Base-by-base conservation (phyloP, 1,284 basidiomycete species). In the Ganoderma lucidum region DNA sequence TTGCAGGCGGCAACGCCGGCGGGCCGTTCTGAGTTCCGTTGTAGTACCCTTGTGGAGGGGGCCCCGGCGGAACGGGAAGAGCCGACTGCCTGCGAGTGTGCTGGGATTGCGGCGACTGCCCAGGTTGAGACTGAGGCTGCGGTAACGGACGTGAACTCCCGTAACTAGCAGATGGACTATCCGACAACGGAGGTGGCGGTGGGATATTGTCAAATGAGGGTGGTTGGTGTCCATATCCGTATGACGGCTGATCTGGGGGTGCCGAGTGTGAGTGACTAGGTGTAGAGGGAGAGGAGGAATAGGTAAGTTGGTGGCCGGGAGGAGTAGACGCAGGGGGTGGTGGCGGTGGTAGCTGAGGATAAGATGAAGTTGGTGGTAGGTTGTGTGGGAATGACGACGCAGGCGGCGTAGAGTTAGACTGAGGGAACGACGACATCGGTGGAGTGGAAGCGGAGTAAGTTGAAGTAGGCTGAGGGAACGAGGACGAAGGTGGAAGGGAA, bases 81-180 rank as follows among this genome's bases (percentile, higher is more conserved):
- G 73, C 75, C 1, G 75, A 75, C 55, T 72, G 72, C 35, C 75
- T 69, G 19, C 73, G 70, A 12, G 56, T 35, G 32, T 70, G 71
- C 10, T 62, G 66, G 17, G 69, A 63, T 42, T 69, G 72, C 10
- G 68, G 51, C 15, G 70, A 61, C 53, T 72, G 72, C 17, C 65
- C 69, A 1, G 71, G 62, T 30, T 61, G 59, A 30, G 59, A 61
- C 23, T 61, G 59, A 61, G 59, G 59, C 37, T 63, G 69, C 39
- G 90, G 90, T 14, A 92, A 79, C 23, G 90, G 90, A 62, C 90
- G 83, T 23, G 89, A 90, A 15, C 83, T 81, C 3, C 75, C 72
- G 60, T 80, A 80, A 56, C 76, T 78, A 48, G 78, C 76, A 37
- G 77, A 81, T 64, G 73, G 80, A 60, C 77, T 81, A 19, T 78